These are phyloP conservation scores for Graphilbum fragrans DNA, from an alignment of 2,329 filamentous ascomycete genomes.

Conservation along the genomic window DNA sequence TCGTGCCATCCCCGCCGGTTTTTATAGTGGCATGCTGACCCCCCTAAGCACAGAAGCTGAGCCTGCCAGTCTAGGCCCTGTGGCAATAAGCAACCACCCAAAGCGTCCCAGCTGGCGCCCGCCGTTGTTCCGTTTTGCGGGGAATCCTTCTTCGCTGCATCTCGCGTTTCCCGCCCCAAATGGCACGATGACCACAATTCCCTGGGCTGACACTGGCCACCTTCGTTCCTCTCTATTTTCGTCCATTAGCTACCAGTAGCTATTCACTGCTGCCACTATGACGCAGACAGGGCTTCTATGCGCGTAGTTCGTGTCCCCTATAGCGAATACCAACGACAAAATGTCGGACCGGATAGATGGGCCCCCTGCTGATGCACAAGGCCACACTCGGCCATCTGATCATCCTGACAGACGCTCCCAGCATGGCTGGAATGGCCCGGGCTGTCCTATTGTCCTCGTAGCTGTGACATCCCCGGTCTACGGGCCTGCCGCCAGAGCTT, in stretches of 20 bases:
- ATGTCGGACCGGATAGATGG: background rate
- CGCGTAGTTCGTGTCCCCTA: no score
- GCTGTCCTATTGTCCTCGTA: no score
- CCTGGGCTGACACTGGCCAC: background rate
- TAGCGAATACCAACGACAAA: no score
- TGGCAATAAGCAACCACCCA: no score
- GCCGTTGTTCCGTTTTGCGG: no score
- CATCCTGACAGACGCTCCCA: background rate
- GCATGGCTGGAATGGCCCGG: no score
- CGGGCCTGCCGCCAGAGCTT: no score
- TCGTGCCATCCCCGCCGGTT: background rate
- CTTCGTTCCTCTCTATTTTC: background rate
- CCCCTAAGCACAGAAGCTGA: no score
- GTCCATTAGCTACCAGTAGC: background rate
- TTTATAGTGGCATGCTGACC: no score
- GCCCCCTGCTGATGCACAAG: background rate
- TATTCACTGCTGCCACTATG: background rate
- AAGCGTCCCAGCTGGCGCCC: no score
- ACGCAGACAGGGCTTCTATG: background rate
- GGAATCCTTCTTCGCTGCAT: background rate
- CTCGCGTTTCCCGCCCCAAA: background rate
- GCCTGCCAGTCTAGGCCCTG: no score
- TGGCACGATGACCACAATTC: constrained; percentile 4
- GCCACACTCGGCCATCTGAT: background rate
- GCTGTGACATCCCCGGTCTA: no score